These are phyloP conservation scores for Dryas alaskensis DNA, from an alignment of 306 rosid species.

Conservation along the genomic window DNA sequence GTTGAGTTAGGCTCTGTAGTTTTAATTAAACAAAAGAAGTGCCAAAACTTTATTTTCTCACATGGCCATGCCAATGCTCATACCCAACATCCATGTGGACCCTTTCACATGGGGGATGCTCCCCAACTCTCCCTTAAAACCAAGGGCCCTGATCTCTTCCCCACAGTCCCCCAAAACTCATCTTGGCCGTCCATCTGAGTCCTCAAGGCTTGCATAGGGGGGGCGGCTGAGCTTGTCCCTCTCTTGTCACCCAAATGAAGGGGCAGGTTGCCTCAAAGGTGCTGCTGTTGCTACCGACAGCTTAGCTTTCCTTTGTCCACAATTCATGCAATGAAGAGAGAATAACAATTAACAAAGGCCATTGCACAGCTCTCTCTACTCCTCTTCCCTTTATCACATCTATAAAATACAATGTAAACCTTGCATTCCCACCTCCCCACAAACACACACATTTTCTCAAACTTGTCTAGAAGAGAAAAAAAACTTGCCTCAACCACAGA, in stretches of 20 bases:
- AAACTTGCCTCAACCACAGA: slow-evolving; percentile 11
- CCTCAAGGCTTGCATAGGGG: slow-evolving; percentile 38
- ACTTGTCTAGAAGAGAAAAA: neutral
- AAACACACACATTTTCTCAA: slow-evolving; percentile 19
- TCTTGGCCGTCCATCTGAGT: slow-evolving; percentile 45
- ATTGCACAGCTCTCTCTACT: slow-evolving; percentile 9
- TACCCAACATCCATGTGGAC: slow-evolving; percentile 32
- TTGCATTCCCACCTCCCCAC: slow-evolving; percentile 24
- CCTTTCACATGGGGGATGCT: slow-evolving; percentile 66
- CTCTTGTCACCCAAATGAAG: slow-evolving; percentile 55
- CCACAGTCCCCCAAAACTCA: slow-evolving; percentile 34
- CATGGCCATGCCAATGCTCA: slow-evolving; percentile 42
- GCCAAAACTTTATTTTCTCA: slow-evolving; percentile 25
- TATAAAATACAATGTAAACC: slow-evolving; percentile 40
- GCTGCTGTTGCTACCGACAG: slow-evolving; percentile 81
- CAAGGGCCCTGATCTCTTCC: slow-evolving; percentile 48
- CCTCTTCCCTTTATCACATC: slow-evolving; percentile 12
- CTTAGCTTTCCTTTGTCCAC: slow-evolving; percentile 69
- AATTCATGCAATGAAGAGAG: slow-evolving; percentile 42
- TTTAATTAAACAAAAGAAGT: no score
- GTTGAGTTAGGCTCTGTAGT: no score
- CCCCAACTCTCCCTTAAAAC: slow-evolving; percentile 32
- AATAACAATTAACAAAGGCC: slow-evolving; percentile 16
- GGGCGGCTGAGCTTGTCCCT: slow-evolving; percentile 68
- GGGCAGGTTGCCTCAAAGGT: slow-evolving; percentile 65